phyloP scores from a whole-genome alignment of 805 yeast species.

The Nakazawaea pomicola region DNA sequence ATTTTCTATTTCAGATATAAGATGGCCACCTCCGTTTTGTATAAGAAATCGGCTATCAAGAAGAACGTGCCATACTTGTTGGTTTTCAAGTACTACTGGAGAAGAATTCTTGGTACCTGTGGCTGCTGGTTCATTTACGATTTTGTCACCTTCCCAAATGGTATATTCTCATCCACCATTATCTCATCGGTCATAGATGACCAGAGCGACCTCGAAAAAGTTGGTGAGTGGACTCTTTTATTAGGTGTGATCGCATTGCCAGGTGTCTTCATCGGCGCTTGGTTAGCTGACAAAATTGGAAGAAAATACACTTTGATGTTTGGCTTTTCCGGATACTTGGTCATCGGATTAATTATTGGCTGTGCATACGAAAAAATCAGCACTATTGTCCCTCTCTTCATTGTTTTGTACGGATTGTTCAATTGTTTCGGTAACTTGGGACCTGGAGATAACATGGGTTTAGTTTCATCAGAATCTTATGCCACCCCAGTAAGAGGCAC shows the following conservation, averaged over 20 bases:
- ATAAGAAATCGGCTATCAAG: conserved; percentile 59
- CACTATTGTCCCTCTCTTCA: conserved; percentile 56
- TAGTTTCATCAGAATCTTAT: conserved; percentile 58
- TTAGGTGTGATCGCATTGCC: conserved; percentile 42
- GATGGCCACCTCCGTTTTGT: conserved; percentile 62
- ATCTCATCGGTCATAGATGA: conserved; percentile 44
- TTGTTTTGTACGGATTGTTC: conserved; percentile 70
- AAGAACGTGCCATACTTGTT: conserved; percentile 52
- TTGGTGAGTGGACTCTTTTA: background rate
- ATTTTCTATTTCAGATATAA: conserved; percentile 68
- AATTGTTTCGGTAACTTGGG: conserved; percentile 68
- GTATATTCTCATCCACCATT: conserved; percentile 60
- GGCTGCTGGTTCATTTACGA: conserved; percentile 79
- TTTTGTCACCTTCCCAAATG: conserved; percentile 77
- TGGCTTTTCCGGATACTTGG: conserved; percentile 67
- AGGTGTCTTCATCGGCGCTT: conserved; percentile 69
- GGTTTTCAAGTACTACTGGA: conserved; percentile 64
- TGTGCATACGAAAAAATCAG: conserved; percentile 52
- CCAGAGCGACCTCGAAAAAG: conserved; percentile 36
- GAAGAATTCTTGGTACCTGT: conserved; percentile 63
- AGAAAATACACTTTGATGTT: conserved; percentile 65
- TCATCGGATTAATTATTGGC: conserved; percentile 69
- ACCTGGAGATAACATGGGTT: conserved; percentile 74
- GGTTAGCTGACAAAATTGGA: conserved; percentile 57
- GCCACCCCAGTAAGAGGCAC: conserved; percentile 80